Evolutionary conservation across 495 filamentous ascomycete species (phyloP), one percentile per base, ranked within the genome.

Genomic region (Echria macrotheca): DNA sequence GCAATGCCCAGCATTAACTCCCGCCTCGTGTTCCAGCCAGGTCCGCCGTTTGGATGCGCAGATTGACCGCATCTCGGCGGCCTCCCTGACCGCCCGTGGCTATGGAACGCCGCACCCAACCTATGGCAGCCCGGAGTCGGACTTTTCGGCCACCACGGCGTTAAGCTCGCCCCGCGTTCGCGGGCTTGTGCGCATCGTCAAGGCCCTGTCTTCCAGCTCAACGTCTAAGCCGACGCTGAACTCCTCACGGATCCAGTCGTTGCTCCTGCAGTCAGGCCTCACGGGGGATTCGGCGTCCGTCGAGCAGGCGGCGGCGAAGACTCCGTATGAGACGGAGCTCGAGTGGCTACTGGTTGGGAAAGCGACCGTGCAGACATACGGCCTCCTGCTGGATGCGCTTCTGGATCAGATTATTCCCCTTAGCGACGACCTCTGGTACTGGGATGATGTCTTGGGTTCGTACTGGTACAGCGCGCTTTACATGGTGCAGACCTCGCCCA

Each of bases 281-380:
- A 44, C 57, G 0, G 49, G 28, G 42, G 51, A 51, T 39, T 17
- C 24, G 21, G 21, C 29, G 8, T 32, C 37, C 2, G 21, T 39
- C 3, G 54, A 59, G 60, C 52, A 52, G 38, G 41, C 56, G 11
- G 52, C 62, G 10, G 49, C 48, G 6, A 62, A 67, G 44, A 69
- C 55, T 23, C 59, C 69, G 17, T 81, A 84, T 59, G 82, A 86
- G 57, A 68, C 74, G 24, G 86, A 96, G 49, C 71, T 95, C 47
- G 82, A 93, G 66, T 97, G 93, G 93, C 66, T 95, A 19, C 68
- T 95, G 18, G 76, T 89, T 7, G 83, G 82, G 58, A 98, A 96
- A 64, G 90, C 89, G 2, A 84, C 90, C 0, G 76, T 86, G 19
- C 91, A 95, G 59, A 81, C 81, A 0, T 90, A 95, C 52, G 91